phyloP scores from a whole-genome alignment of 345 rosid genomes.

The Corymbia maculata region DNA sequence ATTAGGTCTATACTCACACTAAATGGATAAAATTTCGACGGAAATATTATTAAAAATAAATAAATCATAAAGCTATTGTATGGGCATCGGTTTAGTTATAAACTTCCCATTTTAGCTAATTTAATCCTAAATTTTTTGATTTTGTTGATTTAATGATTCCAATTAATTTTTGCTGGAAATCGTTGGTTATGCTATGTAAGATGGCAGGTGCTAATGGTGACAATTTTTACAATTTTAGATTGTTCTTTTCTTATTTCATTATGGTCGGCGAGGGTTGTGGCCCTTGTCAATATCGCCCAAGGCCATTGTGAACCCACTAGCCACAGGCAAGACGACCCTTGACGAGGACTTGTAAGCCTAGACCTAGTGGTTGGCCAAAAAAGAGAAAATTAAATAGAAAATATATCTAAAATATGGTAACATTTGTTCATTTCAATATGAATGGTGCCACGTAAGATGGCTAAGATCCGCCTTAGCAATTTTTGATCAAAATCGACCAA shows the following conservation, averaged over 20 bases:
- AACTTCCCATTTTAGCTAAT: no score
- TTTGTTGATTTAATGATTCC: no score
- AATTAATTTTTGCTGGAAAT: no score
- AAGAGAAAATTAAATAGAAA: not conserved
- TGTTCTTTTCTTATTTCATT: not conserved
- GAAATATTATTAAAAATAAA: no score
- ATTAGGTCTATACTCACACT: not conserved
- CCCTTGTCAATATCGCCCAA: not conserved
- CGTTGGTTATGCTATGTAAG: fast-evolving
- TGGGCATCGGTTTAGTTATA: no score
- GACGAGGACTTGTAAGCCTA: not conserved
- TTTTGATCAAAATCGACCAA: not conserved
- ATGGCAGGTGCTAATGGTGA: fast-evolving
- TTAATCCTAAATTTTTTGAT: no score
- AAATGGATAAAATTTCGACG: no score
- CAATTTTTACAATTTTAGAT: not conserved
- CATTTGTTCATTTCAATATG: fast-evolving
- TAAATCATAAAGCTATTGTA: no score
- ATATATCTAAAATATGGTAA: not conserved
- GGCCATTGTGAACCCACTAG: not conserved
- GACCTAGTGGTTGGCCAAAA: not conserved
- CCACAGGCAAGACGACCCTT: not conserved
- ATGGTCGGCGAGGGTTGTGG: fast-evolving
- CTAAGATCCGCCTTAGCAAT: fast-evolving
- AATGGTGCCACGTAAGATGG: fast-evolving